phyloP scores from a whole-genome alignment of 176 grass and related monocot genomes.

The Aegilops longissima region DNA sequence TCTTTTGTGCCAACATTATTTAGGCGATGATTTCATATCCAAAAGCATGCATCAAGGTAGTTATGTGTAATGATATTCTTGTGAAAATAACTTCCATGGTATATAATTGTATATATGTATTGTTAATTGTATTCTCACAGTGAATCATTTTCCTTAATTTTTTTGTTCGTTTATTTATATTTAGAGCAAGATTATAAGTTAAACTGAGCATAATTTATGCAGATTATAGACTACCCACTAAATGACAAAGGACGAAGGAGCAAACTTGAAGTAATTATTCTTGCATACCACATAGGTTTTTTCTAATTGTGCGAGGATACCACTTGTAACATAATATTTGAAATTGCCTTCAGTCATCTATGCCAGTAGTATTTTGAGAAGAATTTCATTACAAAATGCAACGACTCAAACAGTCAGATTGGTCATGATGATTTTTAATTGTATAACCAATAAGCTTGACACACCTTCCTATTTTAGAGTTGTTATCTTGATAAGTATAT shows the following conservation, averaged over 20 bases:
- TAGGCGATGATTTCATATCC: background rate
- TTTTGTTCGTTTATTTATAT: background rate
- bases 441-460: background rate
- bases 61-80: background rate
- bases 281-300: background rate
- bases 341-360: too few species aligned
- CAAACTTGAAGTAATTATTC: background rate
- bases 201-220: background rate
- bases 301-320: too few species aligned
- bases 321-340: too few species aligned
- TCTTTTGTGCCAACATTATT: background rate
- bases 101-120: too few species aligned
- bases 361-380: background rate
- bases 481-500: background rate
- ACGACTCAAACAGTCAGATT: background rate
- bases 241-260: background rate
- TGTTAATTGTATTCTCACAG: too few species aligned
- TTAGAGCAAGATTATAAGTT: background rate
- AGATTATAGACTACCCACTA: background rate
- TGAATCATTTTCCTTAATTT: too few species aligned
- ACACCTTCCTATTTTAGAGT: background rate
- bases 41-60: background rate
- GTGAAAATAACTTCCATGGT: background rate
- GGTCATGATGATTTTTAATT: background rate
- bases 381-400: background rate